Conservation (phyloP, 768 basidiomycete genomes). For the Lactarius sp. region DNA sequence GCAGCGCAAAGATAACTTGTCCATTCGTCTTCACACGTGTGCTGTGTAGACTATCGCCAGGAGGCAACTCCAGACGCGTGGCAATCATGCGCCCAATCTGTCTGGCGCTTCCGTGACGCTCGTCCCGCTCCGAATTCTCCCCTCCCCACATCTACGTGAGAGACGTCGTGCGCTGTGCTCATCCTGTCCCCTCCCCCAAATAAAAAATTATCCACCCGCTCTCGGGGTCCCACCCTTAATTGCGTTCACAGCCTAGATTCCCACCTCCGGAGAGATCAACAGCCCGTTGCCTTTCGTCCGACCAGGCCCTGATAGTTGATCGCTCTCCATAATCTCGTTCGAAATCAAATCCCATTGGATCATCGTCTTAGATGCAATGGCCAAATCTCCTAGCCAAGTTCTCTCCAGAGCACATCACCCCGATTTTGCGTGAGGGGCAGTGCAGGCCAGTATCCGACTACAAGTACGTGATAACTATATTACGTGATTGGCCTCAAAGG, state of each 20-base stretch:
- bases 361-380: constrained; percentile 18
- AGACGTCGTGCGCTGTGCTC: constrained; percentile 18
- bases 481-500: constrained; percentile 17
- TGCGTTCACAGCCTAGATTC: constrained; percentile 15
- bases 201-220: constrained; percentile 9
- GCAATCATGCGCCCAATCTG: constrained; percentile 8
- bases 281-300: not conserved
- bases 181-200: not conserved
- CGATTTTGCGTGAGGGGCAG: constrained; percentile 22
- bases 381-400: constrained; percentile 8
- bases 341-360: not conserved
- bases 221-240: constrained; percentile 16
- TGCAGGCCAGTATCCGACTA: constrained; percentile 20
- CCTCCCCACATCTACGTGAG: not conserved
- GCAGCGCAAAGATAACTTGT: not conserved
- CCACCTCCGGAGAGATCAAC: not conserved
- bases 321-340: not conserved
- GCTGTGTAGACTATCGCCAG: not conserved
- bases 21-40: constrained; percentile 5
- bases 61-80: constrained; percentile 8
- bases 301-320: constrained; percentile 2
- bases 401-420: constrained; percentile 14
- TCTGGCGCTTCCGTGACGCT: constrained; percentile 6
- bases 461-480: constrained; percentile 17
- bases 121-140: not conserved